phyloP scores from a whole-genome alignment of 441 rosid genomes.

The Populus hybrid region DNA sequence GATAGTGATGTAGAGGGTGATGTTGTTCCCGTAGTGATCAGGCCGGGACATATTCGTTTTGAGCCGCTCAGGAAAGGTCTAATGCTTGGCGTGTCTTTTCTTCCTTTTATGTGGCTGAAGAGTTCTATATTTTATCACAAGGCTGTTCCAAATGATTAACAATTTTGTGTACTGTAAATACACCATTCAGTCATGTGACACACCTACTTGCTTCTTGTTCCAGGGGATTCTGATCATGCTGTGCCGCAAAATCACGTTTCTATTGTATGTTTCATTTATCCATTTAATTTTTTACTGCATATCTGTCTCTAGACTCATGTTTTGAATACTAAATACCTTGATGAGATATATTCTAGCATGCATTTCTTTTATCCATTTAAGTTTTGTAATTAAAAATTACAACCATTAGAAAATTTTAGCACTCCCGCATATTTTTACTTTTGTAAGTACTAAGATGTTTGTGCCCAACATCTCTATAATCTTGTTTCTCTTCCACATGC shows the following conservation, averaged over 20 bases:
- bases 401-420: background rate
- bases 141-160: slow-evolving; percentile 14
- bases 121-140: slow-evolving; percentile 11
- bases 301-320: background rate
- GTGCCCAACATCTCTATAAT: background rate
- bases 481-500: background rate
- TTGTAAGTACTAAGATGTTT: background rate
- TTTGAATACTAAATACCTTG: background rate
- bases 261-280: slow-evolving; percentile 40
- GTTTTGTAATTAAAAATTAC: background rate
- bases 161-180: slow-evolving; percentile 3
- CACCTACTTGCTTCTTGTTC: slow-evolving; percentile 24
- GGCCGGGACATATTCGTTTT: slow-evolving; percentile 96
- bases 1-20: slow-evolving; percentile 45
- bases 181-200: slow-evolving; percentile 1
- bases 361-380: background rate
- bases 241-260: slow-evolving; percentile 43
- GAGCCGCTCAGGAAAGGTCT: slow-evolving; percentile 59
- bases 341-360: background rate
- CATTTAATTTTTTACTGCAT: background rate
- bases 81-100: slow-evolving; percentile 11
- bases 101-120: background rate
- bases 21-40: slow-evolving; percentile 65
- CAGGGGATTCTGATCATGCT: slow-evolving; percentile 47
- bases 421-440: background rate